Conservation (phyloP, 1,284 basidiomycete genomes). For the Wallemia ichthyophaga region DNA sequence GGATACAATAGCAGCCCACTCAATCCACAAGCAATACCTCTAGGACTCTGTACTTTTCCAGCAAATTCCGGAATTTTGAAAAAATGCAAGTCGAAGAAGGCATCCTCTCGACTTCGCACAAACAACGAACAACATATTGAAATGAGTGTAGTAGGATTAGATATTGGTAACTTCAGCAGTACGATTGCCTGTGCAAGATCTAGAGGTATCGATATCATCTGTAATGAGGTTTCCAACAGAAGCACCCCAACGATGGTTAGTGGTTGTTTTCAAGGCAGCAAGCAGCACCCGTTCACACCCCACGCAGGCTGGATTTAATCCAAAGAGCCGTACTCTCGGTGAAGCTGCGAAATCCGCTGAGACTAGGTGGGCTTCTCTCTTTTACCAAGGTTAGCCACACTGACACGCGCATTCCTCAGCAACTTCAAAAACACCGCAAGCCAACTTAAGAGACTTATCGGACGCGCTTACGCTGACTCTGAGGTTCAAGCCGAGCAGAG, state of each 20-base stretch:
- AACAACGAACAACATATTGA: not conserved
- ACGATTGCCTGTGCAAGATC: slow-evolving; percentile 28
- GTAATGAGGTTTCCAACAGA: slow-evolving; percentile 83
- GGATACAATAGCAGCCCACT: too few species aligned
- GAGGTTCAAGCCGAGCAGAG: slow-evolving; percentile 57
- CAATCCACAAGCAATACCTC: too few species aligned
- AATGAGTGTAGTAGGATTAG: not conserved
- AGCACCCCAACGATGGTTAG: slow-evolving; percentile 21
- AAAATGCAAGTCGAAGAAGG: not conserved
- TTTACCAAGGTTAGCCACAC: not conserved
- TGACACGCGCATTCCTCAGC: slow-evolving; percentile 1
- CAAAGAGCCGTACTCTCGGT: slow-evolving; percentile 58
- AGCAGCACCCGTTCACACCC: not conserved
- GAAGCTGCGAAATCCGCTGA: slow-evolving; percentile 85
- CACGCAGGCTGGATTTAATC: slow-evolving; percentile 31
- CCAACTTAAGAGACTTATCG: slow-evolving; percentile 58
- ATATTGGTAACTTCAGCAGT: not conserved
- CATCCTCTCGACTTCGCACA: not conserved
- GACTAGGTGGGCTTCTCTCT: slow-evolving; percentile 26
- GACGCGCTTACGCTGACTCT: slow-evolving; percentile 38
- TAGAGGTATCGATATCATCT: slow-evolving; percentile 77
- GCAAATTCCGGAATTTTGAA: not conserved
- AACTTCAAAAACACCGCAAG: slow-evolving; percentile 91
- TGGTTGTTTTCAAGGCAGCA: too few species aligned
- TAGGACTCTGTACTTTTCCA: too few species aligned